Conservation (phyloP, 169 alveolate genomes). For the Cryptosporidium sp. region DNA sequence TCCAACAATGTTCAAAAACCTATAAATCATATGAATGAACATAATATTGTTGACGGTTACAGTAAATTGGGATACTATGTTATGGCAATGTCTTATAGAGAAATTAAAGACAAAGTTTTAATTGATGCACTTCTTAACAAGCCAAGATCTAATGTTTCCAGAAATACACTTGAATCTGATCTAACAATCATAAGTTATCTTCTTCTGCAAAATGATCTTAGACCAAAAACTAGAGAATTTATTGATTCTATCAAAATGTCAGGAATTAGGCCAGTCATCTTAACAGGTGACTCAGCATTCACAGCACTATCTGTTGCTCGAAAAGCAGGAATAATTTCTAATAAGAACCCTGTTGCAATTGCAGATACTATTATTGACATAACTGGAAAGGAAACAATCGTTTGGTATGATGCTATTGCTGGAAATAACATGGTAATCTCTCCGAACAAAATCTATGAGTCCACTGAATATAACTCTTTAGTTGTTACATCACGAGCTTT, state of each 20-base stretch:
- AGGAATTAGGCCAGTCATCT: conserved; percentile 57
- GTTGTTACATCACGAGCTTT: conserved; percentile 61
- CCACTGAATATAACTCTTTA: conserved; percentile 36
- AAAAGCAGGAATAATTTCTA: conserved; percentile 39
- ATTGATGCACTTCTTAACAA: conserved; percentile 41
- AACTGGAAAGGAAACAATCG: background rate
- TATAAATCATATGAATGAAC: background rate
- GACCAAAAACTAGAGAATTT: conserved; percentile 25
- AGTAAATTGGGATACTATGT: conserved; percentile 65
- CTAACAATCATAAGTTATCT: conserved; percentile 10
- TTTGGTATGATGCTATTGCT: conserved; percentile 24
- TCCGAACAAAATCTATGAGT: conserved; percentile 23
- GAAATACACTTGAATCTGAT: conserved; percentile 32
- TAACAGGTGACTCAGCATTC: conserved; percentile 68
- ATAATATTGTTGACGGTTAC: conserved; percentile 27
- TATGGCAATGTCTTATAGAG: conserved; percentile 54
- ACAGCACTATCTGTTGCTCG: conserved; percentile 62
- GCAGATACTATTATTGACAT: background rate
- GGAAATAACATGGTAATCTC: conserved; percentile 16
- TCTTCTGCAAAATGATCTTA: conserved; percentile 24
- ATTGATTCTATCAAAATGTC: conserved; percentile 12
- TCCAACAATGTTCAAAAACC: background rate
- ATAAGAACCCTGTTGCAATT: conserved; percentile 17
- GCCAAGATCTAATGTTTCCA: conserved; percentile 67
- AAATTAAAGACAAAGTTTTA: conserved; percentile 51